Evolutionary conservation across 2,329 filamentous ascomycete genomes (phyloP).

Genomic region (Penicillium frequentans): DNA sequence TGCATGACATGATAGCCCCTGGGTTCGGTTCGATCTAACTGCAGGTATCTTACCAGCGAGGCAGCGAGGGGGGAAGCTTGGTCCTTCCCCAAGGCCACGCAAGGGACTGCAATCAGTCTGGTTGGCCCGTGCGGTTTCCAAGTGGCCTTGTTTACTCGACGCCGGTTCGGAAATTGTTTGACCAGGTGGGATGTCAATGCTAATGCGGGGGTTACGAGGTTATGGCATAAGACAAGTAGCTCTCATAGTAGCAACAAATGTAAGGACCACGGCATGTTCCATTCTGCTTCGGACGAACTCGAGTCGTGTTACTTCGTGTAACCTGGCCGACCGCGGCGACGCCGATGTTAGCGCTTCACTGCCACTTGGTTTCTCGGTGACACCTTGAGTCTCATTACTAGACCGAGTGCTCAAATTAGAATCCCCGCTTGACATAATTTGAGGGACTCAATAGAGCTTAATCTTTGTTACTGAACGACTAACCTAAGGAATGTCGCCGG

Average conservation of each 20-base stretch:
- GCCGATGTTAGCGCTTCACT: neutral
- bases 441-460: neutral
- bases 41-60: slow-evolving; percentile 2
- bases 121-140: slow-evolving; percentile 1
- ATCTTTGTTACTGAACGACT: neutral
- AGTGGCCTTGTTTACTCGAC: neutral
- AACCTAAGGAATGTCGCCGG: neutral
- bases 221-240: neutral
- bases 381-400: neutral
- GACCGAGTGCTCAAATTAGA: neutral
- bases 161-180: neutral
- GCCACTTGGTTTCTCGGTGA: neutral
- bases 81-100: neutral
- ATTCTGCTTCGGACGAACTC: neutral
- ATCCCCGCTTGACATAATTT: neutral
- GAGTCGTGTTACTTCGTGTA: neutral
- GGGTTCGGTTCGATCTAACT: neutral
- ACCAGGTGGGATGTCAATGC: neutral
- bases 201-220: neutral
- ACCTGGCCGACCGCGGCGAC: slow-evolving; percentile 1
- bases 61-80: neutral
- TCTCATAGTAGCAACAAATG: neutral
- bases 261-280: neutral
- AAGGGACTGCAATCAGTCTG: neutral
- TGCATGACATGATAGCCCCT: neutral